phyloP scores from a whole-genome alignment of 2,329 filamentous ascomycete species.

The Microcera coccophila region DNA sequence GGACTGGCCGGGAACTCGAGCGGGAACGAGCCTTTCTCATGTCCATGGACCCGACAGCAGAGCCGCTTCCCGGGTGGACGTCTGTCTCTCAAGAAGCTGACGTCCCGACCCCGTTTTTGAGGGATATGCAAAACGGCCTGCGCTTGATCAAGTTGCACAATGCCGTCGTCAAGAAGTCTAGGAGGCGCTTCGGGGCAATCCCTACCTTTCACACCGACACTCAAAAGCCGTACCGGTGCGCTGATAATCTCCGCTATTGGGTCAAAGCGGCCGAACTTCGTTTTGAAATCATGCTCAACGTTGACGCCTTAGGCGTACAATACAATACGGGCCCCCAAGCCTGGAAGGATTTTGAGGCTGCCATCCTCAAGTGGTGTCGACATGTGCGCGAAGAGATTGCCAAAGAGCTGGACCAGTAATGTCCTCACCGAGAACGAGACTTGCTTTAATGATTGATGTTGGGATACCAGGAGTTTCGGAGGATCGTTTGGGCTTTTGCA shows the following conservation, averaged over 20 bases:
- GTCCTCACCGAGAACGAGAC: constrained; percentile 4
- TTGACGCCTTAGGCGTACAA: constrained; percentile 84
- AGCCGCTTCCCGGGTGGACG: constrained; percentile 65
- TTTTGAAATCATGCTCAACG: constrained; percentile 79
- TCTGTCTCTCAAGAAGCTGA: constrained; percentile 39
- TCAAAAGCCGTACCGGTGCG: constrained; percentile 86
- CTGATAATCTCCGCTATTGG: constrained; percentile 95
- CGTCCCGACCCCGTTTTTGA: constrained; percentile 70
- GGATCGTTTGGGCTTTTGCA: constrained; percentile 13
- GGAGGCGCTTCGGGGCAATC: constrained; percentile 83
- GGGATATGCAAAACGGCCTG: constrained; percentile 71
- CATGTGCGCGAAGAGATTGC: constrained; percentile 80
- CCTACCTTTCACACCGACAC: constrained; percentile 88
- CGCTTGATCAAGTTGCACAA: constrained; percentile 87
- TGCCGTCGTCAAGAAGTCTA: constrained; percentile 76
- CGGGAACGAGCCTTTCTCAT: constrained; percentile 77
- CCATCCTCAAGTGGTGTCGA: constrained; percentile 77
- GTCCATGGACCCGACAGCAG: constrained; percentile 62
- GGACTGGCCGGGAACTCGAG: constrained; percentile 69
- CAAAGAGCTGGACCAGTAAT: constrained; percentile 54
- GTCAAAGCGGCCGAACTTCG: constrained; percentile 90
- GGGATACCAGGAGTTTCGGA: constrained; percentile 24
- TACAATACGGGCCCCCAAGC: constrained; percentile 65
- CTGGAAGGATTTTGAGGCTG: constrained; percentile 80
- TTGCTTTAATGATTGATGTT: constrained; percentile 25